Base-by-base conservation (phyloP, 2,329 filamentous ascomycete species). In the Paraphoma sp. region DNA sequence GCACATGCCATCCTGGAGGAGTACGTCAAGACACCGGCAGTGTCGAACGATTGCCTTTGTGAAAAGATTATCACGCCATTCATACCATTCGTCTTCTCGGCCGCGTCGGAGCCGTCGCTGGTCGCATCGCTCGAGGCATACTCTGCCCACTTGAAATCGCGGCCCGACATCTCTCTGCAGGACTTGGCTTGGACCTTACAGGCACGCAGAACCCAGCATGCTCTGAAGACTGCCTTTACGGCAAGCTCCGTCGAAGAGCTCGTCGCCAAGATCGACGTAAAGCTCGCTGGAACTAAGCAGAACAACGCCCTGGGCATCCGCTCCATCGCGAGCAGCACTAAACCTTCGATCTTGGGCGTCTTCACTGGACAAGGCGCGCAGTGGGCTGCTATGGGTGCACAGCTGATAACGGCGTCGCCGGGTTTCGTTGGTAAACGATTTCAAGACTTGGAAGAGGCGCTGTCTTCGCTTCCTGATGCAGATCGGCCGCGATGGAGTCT, bases 361-460 rank as follows among this genome's bases (percentile, higher is more conserved):
- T 81, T 81, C 55, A 79, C 78, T 0, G 79, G 79, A 2, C 79
- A 81, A 54, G 79, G 80, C 18, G 78, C 77, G 1, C 78, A 79
- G 38, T 81, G 76, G 74, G 53, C 54, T 1, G 69, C 66, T 0
- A 81, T 81, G 79, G 79, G 79, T 1, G 54, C 59, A 5, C 72
- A 79, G 31, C 65, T 81, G 1, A 38, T 79, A 1, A 5, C 78
- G 23, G 23, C 23, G 23, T 42, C 29, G 6, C 61, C 63, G 17
- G 0, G 31, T 46, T 10, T 30, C 28, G 40, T 57, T 55, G 7
- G 43, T 58, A 17, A 31, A 17, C 52, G 60, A 28, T 16, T 66
- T 7, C 14, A 16, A 6, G 16, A 23, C 2, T 17, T 64, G 2
- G 62, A 23, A 23, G 23, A 23, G 23, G 23, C 23, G 23, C 23